These are phyloP conservation scores for Boletus coccyginus DNA, from an alignment of 768 basidiomycete genomes.

Conservation along the genomic window DNA sequence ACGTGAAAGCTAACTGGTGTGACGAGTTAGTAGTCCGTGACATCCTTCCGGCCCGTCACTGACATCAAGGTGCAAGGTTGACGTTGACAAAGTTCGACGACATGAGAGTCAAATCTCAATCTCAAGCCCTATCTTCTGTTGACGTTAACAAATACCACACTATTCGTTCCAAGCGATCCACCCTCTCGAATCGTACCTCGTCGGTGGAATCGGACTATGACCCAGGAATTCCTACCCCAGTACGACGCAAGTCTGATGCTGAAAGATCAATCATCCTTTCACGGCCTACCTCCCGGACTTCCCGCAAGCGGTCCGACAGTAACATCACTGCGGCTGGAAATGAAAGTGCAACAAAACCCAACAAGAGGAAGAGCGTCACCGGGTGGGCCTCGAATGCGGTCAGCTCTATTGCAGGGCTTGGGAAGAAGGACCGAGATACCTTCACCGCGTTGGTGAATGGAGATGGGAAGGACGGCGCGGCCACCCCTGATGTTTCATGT, in stretches of 20 bases:
- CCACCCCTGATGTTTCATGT: conserved; percentile 28
- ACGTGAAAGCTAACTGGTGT: conserved; percentile 67
- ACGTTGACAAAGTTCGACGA: conserved; percentile 27
- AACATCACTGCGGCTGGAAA: conserved; percentile 38
- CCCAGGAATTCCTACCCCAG: conserved; percentile 9
- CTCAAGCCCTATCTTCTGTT: conserved; percentile 15
- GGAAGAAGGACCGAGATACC: conserved; percentile 59
- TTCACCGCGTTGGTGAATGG: conserved; percentile 57
- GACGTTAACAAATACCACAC: conserved; percentile 32
- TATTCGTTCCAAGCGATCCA: conserved; percentile 34
- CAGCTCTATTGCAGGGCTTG: conserved; percentile 54
- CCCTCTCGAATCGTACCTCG: conserved; percentile 19
- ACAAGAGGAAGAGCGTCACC: conserved; percentile 37
- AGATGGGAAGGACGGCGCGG: conserved; percentile 27
- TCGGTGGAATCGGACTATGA: conserved; percentile 40
- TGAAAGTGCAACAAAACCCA: conserved; percentile 34
- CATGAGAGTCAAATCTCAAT: conserved; percentile 15
- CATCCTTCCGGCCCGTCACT: neutral
- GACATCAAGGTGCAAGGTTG: conserved; percentile 23
- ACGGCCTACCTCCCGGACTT: conserved; percentile 56
- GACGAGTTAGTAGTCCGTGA: conserved; percentile 45
- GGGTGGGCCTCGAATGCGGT: conserved; percentile 69
- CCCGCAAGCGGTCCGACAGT: conserved; percentile 65
- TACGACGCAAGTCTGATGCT: conserved; percentile 43
- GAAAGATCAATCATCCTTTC: conserved; percentile 47